phyloP scores from a whole-genome alignment of 306 rosid genomes.

The Quercus berberidifolia region DNA sequence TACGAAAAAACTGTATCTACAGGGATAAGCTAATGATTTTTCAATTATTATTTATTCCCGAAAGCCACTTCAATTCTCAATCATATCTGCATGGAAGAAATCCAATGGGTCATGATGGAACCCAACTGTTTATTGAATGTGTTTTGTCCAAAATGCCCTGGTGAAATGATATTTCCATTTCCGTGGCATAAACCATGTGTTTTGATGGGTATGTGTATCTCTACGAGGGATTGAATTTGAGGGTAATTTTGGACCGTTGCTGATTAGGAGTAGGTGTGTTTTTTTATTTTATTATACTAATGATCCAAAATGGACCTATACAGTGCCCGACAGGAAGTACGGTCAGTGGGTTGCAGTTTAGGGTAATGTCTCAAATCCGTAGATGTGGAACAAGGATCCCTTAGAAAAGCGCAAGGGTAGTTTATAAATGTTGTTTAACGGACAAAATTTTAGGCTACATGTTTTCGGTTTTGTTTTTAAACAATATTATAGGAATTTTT shows the following conservation, averaged over 20 bases:
- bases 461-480: too few species aligned
- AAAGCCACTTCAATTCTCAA: not conserved
- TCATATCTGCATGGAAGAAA: not conserved
- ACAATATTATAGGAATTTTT: too few species aligned
- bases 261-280: not conserved
- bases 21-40: conserved; percentile 5
- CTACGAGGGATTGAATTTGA: not conserved
- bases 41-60: not conserved
- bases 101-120: not conserved
- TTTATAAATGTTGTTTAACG: too few species aligned
- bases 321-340: conserved; percentile 16
- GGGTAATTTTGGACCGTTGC: not conserved
- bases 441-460: too few species aligned
- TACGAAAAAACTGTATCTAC: not conserved
- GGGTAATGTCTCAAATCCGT: not conserved
- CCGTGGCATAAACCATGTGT: not conserved
- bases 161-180: not conserved
- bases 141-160: conserved; percentile 6
- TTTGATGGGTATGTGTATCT: not conserved
- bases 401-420: too few species aligned
- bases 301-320: conserved; percentile 3
- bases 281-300: too few species aligned
- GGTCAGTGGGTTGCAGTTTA: not conserved
- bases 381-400: not conserved
- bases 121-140: not conserved